These are phyloP conservation scores for Phoenix dactylifera DNA, from an alignment of 176 grass and related monocot species.

Conservation along the genomic window DNA sequence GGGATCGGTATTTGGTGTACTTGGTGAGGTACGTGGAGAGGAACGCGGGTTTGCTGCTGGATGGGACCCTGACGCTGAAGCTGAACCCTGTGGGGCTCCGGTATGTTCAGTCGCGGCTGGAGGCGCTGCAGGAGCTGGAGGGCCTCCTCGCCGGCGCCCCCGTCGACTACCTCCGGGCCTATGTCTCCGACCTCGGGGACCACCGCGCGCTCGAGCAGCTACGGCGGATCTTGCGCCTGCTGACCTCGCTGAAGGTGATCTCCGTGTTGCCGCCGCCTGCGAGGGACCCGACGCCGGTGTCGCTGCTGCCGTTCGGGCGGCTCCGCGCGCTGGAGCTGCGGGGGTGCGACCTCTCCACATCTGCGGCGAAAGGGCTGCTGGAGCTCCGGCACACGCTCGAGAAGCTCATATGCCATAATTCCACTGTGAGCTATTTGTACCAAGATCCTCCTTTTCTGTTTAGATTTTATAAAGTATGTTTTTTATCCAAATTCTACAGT, in stretches of 20 bases:
- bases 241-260: slow-evolving; percentile 77
- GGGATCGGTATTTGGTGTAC: slow-evolving; percentile 81
- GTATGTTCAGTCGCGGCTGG: slow-evolving; percentile 90
- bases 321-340: slow-evolving; percentile 66
- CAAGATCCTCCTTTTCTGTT: no score
- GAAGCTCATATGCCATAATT: slow-evolving; percentile 71
- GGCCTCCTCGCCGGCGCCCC: slow-evolving; percentile 77
- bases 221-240: slow-evolving; percentile 65
- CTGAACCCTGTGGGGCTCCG: slow-evolving; percentile 86
- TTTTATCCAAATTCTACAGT: no score
- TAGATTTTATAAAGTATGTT: no score
- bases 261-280: slow-evolving; percentile 26
- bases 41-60: slow-evolving; percentile 58
- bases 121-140: slow-evolving; percentile 83
- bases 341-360: slow-evolving; percentile 71
- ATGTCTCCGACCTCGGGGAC: slow-evolving; percentile 89
- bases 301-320: slow-evolving; percentile 63
- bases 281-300: slow-evolving; percentile 67
- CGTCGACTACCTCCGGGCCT: slow-evolving; percentile 94
- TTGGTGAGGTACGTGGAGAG: slow-evolving; percentile 60
- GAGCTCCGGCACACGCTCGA: slow-evolving; percentile 83
- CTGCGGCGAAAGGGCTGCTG: slow-evolving; percentile 58
- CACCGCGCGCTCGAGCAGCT: slow-evolving; percentile 94
- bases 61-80: slow-evolving; percentile 69
- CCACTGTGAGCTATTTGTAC: slow-evolving; percentile 41